Percentiles rank a stretch among this genome's conserved stretches.
Evolutionary conservation across 208 protist genomes (phyloP).

Genomic region (Phytomonas sp.): DNA sequence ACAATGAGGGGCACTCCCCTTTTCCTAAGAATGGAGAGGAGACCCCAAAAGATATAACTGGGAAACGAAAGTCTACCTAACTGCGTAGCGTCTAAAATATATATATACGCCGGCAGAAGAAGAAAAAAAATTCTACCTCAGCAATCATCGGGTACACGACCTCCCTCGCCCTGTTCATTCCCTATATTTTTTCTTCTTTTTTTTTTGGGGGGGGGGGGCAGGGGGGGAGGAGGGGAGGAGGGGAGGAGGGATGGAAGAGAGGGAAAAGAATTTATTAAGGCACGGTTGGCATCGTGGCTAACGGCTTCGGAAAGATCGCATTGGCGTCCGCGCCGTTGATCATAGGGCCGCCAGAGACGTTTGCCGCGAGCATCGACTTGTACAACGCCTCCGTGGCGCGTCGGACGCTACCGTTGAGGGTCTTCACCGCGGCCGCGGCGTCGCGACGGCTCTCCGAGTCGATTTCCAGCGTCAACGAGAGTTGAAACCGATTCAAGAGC

Average conservation of each 20-base stretch:
- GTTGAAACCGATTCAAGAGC: slow-evolving; percentile 16
- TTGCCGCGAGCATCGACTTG: slow-evolving; percentile 24
- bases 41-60: background rate
- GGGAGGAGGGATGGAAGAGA: too few species aligned
- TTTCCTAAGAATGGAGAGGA: background rate
- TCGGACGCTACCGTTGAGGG: slow-evolving; percentile 25
- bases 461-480: slow-evolving; percentile 30
- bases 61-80: background rate
- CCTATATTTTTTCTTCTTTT: background rate
- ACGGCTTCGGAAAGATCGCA: background rate
- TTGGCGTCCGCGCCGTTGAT: background rate
- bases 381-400: slow-evolving; percentile 34
- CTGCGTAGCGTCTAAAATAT: background rate
- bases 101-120: background rate
- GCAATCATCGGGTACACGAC: background rate
- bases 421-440: slow-evolving; percentile 25
- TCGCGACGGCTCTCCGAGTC: slow-evolving; percentile 28
- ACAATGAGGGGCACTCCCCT: background rate
- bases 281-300: background rate
- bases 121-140: background rate
- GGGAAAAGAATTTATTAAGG: slow-evolving; percentile 8
- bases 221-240: too few species aligned
- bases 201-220: background rate
- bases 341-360: slow-evolving; percentile 3
- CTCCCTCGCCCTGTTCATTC: background rate